These are phyloP conservation scores for Xerocomellus intermedius DNA, from an alignment of 768 basidiomycete genomes.

Conservation along the genomic window DNA sequence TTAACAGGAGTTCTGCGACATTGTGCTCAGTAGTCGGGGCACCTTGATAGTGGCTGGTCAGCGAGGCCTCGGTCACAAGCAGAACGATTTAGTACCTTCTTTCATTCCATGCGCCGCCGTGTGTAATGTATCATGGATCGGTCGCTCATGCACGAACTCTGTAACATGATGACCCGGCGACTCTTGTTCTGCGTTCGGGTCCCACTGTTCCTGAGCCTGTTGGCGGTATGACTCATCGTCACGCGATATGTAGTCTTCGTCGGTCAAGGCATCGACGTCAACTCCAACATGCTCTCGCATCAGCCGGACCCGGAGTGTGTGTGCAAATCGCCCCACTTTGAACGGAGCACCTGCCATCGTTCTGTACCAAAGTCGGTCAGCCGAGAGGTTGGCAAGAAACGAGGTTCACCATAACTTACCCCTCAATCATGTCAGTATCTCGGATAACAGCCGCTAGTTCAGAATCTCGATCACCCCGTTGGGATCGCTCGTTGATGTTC, in stretches of 20 bases:
- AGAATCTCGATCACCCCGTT: conserved; percentile 94
- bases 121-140: conserved; percentile 33
- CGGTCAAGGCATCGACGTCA: conserved; percentile 85
- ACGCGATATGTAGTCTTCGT: conserved; percentile 63
- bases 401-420: conserved; percentile 46
- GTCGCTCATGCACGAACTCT: conserved; percentile 39
- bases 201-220: conserved; percentile 61
- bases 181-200: conserved; percentile 69
- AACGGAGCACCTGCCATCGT: conserved; percentile 93
- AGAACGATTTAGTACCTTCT: conserved; percentile 46
- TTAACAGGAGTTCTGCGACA: conserved; percentile 34
- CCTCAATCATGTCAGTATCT: conserved; percentile 96
- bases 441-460: conserved; percentile 90
- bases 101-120: conserved; percentile 39
- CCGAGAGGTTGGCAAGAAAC: background rate
- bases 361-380: conserved; percentile 38
- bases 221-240: conserved; percentile 48
- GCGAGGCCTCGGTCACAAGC: background rate
- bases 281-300: conserved; percentile 98
- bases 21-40: conserved; percentile 40
- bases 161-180: conserved; percentile 42
- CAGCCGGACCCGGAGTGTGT: conserved; percentile 86
- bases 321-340: conserved; percentile 96
- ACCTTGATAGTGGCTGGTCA: conserved; percentile 34
- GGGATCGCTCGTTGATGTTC: conserved; percentile 97